A percentile compares a stretch with the other conserved stretches of the same genome.
Conservation (phyloP, 176 grass and related monocot genomes). For the Carex scoparia region DNA sequence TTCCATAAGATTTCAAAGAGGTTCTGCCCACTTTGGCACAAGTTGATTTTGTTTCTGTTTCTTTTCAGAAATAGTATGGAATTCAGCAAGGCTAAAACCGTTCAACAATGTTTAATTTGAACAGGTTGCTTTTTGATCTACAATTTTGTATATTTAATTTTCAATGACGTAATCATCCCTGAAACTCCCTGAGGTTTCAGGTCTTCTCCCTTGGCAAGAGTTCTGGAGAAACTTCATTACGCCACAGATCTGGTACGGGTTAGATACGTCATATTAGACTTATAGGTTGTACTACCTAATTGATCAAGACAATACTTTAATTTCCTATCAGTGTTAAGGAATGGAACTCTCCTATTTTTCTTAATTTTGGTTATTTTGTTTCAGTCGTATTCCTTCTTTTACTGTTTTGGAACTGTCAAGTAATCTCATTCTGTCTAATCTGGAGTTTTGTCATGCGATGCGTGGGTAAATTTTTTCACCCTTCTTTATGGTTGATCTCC, state of each 20-base stretch:
- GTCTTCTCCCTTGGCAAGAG: background rate
- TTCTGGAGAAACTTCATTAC: background rate
- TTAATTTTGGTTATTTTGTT: background rate
- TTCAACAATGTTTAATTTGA: conserved; percentile 21
- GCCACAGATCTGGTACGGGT: background rate
- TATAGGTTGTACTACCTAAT: background rate
- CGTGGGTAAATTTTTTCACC: background rate
- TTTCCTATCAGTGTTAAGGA: background rate
- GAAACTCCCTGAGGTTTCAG: background rate
- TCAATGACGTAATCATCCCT: conserved; percentile 8
- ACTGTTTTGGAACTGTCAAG: background rate
- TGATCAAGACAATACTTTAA: background rate
- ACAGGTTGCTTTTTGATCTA: conserved; percentile 20
- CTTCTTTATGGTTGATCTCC: background rate
- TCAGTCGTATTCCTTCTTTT: background rate
- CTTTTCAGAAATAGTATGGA: conserved; percentile 43
- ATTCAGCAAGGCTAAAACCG: conserved; percentile 2
- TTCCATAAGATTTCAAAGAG: conserved; percentile 11
- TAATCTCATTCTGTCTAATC: background rate
- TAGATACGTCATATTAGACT: background rate
- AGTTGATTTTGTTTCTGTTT: conserved; percentile 29
- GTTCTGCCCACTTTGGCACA: background rate
- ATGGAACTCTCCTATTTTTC: background rate
- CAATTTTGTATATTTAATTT: conserved; percentile 6
- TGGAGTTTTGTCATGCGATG: background rate